Evolutionary conservation across 129 eudicot genomes (phyloP), one percentile per base, ranked within the genome.

Genomic region (Chrysanthemum seticuspe): DNA sequence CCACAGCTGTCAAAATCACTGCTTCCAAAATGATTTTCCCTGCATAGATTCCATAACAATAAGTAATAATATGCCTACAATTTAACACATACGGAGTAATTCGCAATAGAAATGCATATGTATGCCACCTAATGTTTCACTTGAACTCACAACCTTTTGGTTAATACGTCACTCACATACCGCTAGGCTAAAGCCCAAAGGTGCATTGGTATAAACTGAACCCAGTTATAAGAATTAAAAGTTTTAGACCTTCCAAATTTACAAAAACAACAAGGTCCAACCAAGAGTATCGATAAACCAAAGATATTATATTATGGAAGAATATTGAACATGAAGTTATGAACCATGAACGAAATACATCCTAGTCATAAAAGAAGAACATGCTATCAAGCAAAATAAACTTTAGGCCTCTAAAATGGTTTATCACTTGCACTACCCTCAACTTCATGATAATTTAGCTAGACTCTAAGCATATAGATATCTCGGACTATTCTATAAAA

Each of bases 1-100:
- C 87, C 3, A 84, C 78, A 44, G 82, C 64, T 8, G 97, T 87
- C 77, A 87, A 62, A 40, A 89, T 87, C 66, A 84, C 88, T 68
- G 97, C 97, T 76, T 83, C 75, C 83, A 87, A 72, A 15, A 87
- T 80, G 13, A 83, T 65, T 13, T 79, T 80, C 57, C 95, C 97
- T 87, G 82, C 11, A 78, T 36, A 69, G 29, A 70, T 69, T 10
- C 31, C 64, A 29, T 14, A 40, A 40, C 10, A 40, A 40, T 40
- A 40, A 40, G 47, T 40, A 40, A 36, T 0, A 40, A 1, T 40
- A 40, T 1, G 47, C 10, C 47, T 6, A 40, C 36, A 40, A 40
- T 6, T 10, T 7, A 40, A 6, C 47, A 40, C 7, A 40, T 40
- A n/a, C n/a, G n/a, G n/a, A n/a, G n/a, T n/a, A 40, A 40, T 40